These are phyloP conservation scores for Hyaloraphidium curvatum DNA, from an alignment of 192 early-diverging fungal genomes.

Conservation along the genomic window DNA sequence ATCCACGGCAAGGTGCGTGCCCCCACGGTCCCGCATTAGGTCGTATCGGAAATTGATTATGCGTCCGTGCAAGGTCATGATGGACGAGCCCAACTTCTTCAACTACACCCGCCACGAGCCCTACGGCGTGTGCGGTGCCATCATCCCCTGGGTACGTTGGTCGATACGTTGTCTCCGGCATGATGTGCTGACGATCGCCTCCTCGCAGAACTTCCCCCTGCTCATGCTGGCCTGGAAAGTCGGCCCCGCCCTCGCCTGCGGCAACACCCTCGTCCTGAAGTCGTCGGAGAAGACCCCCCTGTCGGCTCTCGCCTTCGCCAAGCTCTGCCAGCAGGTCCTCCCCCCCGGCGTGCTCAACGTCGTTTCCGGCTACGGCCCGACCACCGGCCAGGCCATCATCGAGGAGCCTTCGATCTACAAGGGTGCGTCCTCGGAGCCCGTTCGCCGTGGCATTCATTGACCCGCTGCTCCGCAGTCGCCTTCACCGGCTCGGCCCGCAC, in stretches of 20 bases:
- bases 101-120: conserved; percentile 13
- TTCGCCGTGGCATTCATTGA: conserved; percentile 9
- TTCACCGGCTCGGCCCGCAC: conserved; percentile 11
- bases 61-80: too few relatives aligned
- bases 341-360: conserved; percentile 31
- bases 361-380: conserved; percentile 21
- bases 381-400: not conserved
- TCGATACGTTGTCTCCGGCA: not conserved
- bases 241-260: conserved; percentile 14
- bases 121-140: conserved; percentile 16
- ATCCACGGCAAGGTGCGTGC: conserved; percentile 9
- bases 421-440: not conserved
- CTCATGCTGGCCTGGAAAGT: conserved; percentile 18
- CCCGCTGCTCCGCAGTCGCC: conserved; percentile 7
- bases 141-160: conserved; percentile 17
- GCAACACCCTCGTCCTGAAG: conserved; percentile 17
- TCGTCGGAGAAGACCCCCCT: conserved; percentile 19
- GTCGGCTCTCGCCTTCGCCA: conserved; percentile 15
- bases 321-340: conserved; percentile 16
- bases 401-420: not conserved
- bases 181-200: not conserved
- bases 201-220: conserved; percentile 12
- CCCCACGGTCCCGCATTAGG: too few relatives aligned
- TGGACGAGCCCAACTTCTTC: conserved; percentile 2
- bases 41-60: too few relatives aligned